Base-by-base conservation (phyloP, 768 basidiomycete genomes). In the Hygrophorus russula region DNA sequence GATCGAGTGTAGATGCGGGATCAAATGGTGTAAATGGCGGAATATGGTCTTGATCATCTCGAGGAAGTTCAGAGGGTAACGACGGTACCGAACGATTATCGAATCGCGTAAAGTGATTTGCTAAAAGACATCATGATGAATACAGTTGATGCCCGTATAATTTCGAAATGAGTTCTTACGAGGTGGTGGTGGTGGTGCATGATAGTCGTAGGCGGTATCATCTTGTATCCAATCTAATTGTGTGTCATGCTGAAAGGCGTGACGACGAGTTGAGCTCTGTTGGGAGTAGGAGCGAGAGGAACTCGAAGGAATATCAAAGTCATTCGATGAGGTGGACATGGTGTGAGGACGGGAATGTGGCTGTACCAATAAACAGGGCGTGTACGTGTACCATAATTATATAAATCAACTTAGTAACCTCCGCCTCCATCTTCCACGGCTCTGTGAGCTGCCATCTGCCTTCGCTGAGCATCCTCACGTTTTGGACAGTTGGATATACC, bases 401-500 rank as follows among this genome's bases (percentile, higher is more conserved):
- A 39, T 39, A 39, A 15, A 4, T 28, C 35, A 6, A 13, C 12
- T 33, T 54, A 63, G 35, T 66, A 70, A 44, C 64, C 63, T 12
- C 73, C 71, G 11, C 83, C 87, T 38, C 76, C 81, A 34, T 70
- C 78, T 39, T 87, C 77, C 8, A 67, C 66, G 38, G 73, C 73
- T 34, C 89, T 68, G 55, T 94, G 90, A 17, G 85, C 80, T 9
- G 91, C 92, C 76, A 93, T 83, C 60, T 86, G 84, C 53, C 96
- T 66, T 41, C 93, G 70, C 56, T 96, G 90, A 0, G 80, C 75
- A 51, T 99, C 96, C 62, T 97, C 93, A 49, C 96, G 67, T 62
- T 98, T 99, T 14, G 96, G 96, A 56, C 96, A 99, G 56, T 93
- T 93, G 6, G 83, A 80, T 44, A 98, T 87, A 17, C 78, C 80